These are phyloP conservation scores for Ophiostoma sp. DNA, from an alignment of 2,329 filamentous ascomycete species.

Conservation along the genomic window DNA sequence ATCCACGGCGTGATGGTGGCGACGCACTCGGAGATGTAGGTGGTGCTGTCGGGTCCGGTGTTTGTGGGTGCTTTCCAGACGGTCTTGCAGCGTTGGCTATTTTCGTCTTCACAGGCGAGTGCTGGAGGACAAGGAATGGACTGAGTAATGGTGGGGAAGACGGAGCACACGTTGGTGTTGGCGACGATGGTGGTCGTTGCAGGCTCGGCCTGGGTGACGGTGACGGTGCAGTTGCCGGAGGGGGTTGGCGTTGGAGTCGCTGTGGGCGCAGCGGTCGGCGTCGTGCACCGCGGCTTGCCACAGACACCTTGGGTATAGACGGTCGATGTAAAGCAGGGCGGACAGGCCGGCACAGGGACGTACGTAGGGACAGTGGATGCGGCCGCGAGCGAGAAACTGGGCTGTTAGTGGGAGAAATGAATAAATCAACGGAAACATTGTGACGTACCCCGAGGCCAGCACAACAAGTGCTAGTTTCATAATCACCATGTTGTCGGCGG, in stretches of 20 bases:
- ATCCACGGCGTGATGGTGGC: slow-evolving; percentile 12
- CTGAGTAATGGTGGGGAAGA: background rate
- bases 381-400: background rate
- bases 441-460: background rate
- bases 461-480: background rate
- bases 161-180: slow-evolving; percentile 14
- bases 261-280: background rate
- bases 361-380: background rate
- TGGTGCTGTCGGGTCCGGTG: background rate
- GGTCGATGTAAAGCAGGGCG: slow-evolving; percentile 1
- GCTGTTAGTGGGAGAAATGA: background rate
- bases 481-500: background rate
- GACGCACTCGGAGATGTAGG: background rate
- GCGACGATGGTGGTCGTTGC: background rate
- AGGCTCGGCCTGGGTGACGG: background rate
- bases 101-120: background rate
- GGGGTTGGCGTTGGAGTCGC: too few species aligned
- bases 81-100: background rate
- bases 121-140: background rate
- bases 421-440: background rate
- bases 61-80: background rate
- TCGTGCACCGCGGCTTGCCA: slow-evolving; percentile 5
- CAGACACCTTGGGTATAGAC: background rate
- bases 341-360: background rate
- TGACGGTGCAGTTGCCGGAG: background rate